Conservation (phyloP, 2,329 filamentous ascomycete genomes). For the Cladophialophora psammophila region DNA sequence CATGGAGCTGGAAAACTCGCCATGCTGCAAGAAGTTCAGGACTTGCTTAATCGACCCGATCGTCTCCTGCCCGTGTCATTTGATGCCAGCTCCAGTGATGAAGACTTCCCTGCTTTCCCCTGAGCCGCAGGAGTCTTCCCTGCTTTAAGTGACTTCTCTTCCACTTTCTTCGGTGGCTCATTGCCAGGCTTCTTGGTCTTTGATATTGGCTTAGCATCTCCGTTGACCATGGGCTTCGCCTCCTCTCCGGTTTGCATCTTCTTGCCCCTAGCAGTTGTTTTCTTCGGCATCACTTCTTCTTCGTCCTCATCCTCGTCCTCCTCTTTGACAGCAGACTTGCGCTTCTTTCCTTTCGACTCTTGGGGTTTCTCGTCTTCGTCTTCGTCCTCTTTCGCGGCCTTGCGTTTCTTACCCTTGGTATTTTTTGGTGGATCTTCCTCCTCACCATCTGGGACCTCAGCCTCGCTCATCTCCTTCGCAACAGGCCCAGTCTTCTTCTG, state of each 20-base stretch:
- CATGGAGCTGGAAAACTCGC: background rate
- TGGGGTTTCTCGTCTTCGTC: constrained; percentile 21
- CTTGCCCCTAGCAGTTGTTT: constrained; percentile 42
- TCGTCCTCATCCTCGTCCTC: constrained; percentile 29
- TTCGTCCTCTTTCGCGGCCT: constrained; percentile 36
- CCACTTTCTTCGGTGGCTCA: constrained; percentile 8
- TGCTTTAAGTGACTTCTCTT: constrained; percentile 20
- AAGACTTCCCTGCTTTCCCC: background rate
- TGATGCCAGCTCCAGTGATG: constrained; percentile 61
- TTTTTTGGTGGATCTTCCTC: constrained; percentile 40
- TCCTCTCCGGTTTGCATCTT: constrained; percentile 32
- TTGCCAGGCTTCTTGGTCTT: constrained; percentile 9
- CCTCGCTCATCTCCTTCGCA: constrained; percentile 58
- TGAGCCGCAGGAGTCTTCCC: constrained; percentile 4
- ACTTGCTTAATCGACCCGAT: constrained; percentile 30
- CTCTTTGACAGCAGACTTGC: constrained; percentile 38
- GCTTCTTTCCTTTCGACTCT: constrained; percentile 46
- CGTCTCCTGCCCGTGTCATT: constrained; percentile 26
- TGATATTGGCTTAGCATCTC: constrained; percentile 3
- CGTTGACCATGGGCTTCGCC: constrained; percentile 16
- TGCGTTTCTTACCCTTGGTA: constrained; percentile 47
- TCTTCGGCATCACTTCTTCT: constrained; percentile 33
- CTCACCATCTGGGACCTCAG: constrained; percentile 37
- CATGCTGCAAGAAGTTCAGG: constrained; percentile 3
- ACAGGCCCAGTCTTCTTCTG: constrained; percentile 81